A percentile compares a stretch with the other conserved stretches of the same genome.
Evolutionary conservation across 164 flowering plant species (phyloP).

Genomic region (Cinnamomum chago): DNA sequence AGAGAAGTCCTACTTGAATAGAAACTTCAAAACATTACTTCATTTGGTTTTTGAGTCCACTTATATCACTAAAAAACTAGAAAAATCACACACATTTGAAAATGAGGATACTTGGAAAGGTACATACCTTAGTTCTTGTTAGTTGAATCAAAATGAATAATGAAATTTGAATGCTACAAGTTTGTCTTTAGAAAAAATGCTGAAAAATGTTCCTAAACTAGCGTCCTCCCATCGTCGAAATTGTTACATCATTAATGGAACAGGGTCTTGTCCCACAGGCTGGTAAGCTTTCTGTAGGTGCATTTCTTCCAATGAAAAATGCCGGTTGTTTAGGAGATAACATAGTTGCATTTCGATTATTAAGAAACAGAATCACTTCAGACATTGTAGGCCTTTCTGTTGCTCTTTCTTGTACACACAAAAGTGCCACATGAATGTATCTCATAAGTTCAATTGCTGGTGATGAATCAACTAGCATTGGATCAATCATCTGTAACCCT

Average conservation of each 20-base stretch:
- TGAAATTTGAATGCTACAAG: too few species aligned
- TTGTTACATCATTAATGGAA: conserved; percentile 8
- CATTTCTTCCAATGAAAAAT: not conserved
- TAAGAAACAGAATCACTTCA: conserved; percentile 3
- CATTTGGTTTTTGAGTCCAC: too few species aligned
- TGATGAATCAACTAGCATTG: not conserved
- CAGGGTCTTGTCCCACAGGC: conserved; percentile 7
- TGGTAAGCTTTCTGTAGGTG: not conserved
- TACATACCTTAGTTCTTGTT: too few species aligned
- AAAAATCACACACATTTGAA: too few species aligned
- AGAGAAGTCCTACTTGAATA: too few species aligned
- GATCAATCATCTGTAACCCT: conserved; percentile 9
- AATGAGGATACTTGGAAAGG: too few species aligned
- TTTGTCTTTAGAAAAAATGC: too few species aligned
- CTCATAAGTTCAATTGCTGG: not conserved
- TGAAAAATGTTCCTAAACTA: not conserved
- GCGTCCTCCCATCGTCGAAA: conserved; percentile 3
- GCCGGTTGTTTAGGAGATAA: conserved; percentile 22
- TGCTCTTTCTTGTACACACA: conserved; percentile 10
- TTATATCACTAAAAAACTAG: too few species aligned
- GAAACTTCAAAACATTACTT: too few species aligned
- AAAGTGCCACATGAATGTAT: conserved; percentile 10
- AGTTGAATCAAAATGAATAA: too few species aligned
- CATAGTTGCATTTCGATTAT: conserved; percentile 5
- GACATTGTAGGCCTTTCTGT: conserved; percentile 6